phyloP scores from a whole-genome alignment of 495 filamentous ascomycete genomes.

The Aspergillus kassunensis region DNA sequence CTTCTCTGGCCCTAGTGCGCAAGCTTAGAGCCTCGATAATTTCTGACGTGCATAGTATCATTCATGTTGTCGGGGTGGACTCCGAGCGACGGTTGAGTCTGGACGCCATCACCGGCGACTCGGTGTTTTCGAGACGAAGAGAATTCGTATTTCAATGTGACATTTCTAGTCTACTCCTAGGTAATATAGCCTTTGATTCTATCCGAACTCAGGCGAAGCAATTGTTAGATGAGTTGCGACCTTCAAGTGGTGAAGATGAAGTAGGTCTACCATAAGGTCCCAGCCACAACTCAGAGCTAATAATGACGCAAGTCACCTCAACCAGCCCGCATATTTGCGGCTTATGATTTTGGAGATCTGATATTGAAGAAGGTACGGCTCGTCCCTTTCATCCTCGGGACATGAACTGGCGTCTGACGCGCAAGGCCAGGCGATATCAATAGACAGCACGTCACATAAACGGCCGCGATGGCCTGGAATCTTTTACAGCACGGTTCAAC shows the following conservation, averaged over 20 bases:
- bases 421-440: neutral
- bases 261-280: neutral
- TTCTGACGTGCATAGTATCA: neutral
- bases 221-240: neutral
- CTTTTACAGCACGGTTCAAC: neutral
- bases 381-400: neutral
- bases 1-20: neutral
- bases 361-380: neutral
- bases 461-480: neutral
- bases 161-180: neutral
- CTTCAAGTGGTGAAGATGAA: neutral
- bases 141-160: slow-evolving; percentile 1
- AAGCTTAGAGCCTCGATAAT: neutral
- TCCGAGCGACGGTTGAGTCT: neutral
- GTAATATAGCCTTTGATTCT: neutral
- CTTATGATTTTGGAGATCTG: neutral
- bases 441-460: neutral
- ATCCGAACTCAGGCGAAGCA: neutral
- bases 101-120: neutral
- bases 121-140: neutral
- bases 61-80: neutral
- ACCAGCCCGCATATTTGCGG: neutral
- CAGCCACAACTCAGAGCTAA: neutral
- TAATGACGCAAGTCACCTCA: neutral
- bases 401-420: too few species aligned